Percentiles rank a stretch among this genome's conserved stretches.
These are phyloP conservation scores for Globisporangium rhizosaccharum DNA, from an alignment of 352 stramenopile genomes.

Conservation along the genomic window DNA sequence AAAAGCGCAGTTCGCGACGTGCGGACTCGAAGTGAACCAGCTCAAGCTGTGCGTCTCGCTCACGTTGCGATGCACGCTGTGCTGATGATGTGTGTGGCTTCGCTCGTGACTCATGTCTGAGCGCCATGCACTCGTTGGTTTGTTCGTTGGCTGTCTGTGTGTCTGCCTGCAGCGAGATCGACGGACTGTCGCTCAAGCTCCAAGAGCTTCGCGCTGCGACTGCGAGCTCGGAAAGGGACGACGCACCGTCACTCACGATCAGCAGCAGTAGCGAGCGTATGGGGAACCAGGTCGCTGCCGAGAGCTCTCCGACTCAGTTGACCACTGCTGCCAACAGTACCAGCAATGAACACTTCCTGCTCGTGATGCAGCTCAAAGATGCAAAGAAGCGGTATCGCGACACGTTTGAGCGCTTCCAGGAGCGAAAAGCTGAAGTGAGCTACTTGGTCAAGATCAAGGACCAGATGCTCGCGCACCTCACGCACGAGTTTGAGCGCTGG, in stretches of 20 bases:
- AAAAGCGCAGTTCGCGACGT: conserved; percentile 24
- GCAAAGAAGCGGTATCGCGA: conserved; percentile 54
- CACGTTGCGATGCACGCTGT: too few species aligned
- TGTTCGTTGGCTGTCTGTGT: background rate
- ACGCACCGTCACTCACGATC: background rate
- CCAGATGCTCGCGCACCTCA: conserved; percentile 57
- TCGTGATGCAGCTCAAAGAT: conserved; percentile 48
- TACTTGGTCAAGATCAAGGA: conserved; percentile 57
- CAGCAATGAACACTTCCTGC: conserved; percentile 8
- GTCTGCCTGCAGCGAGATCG: conserved; percentile 34
- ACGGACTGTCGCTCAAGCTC: conserved; percentile 31
- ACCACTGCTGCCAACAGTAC: conserved; percentile 1
- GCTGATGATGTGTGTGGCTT: too few species aligned
- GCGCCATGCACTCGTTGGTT: too few species aligned
- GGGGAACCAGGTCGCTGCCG: background rate
- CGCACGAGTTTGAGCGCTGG: conserved; percentile 47
- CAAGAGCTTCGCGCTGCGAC: conserved; percentile 21
- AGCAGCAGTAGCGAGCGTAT: background rate
- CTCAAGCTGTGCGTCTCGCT: conserved; percentile 38
- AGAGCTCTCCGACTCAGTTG: background rate
- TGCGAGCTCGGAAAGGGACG: background rate
- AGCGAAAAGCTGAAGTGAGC: conserved; percentile 46
- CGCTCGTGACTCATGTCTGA: too few species aligned
- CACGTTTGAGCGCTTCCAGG: conserved; percentile 37
- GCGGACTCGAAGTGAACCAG: conserved; percentile 47